Evolutionary conservation across 78 protist species (phyloP).

Genomic region (Dictyostelium discoideum): dicty_2.7 NC_007091.3:3172501-3173000

Average conservation of each 20-base stretch:
- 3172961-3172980: neutral
- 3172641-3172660: constrained; percentile 69
- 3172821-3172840: constrained; percentile 53
- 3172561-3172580: neutral
- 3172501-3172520: constrained; percentile 8
- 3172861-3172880: neutral
- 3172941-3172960: neutral
- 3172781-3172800: constrained; percentile 64
- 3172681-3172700: neutral
- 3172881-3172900: neutral
- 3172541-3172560: neutral
- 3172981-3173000: neutral
- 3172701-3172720: neutral
- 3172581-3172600: neutral
- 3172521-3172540: neutral
- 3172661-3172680: constrained; percentile 5
- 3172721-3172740: neutral
- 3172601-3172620: constrained; percentile 17
- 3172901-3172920: neutral
- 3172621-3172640: constrained; percentile 53
- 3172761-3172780: constrained; percentile 72
- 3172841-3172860: constrained; percentile 75
- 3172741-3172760: neutral
- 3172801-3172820: constrained; percentile 43
- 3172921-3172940: neutral